Conservation (phyloP, 1,139 yeast species). For the Sugiyamaella xylanicola region DNA sequence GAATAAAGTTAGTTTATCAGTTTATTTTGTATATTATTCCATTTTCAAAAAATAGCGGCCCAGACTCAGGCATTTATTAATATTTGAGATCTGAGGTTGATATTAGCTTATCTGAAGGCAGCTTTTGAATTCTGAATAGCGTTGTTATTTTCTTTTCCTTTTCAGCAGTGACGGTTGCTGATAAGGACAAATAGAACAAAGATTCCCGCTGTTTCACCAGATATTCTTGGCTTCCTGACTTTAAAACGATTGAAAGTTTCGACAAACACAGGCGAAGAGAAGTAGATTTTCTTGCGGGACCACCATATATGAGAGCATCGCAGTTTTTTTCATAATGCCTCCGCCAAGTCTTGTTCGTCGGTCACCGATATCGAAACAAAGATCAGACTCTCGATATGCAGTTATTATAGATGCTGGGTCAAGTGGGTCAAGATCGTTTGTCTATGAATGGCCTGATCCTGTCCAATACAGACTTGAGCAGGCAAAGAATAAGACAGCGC, state of each 20-base stretch:
- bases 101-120: too few relatives aligned
- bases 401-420: constrained; percentile 84
- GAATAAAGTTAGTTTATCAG: neutral
- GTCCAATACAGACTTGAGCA: constrained; percentile 4
- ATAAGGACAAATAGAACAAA: neutral
- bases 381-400: constrained; percentile 47
- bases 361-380: constrained; percentile 4
- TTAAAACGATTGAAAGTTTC: neutral
- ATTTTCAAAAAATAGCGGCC: neutral
- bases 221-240: neutral
- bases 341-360: constrained; percentile 2
- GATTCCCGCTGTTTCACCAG: neutral
- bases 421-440: constrained; percentile 73
- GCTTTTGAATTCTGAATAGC: too few relatives aligned
- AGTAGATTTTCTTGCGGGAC: neutral
- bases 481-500: constrained; percentile 17
- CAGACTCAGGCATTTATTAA: too few relatives aligned
- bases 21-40: neutral
- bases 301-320: neutral
- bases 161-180: too few relatives aligned
- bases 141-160: too few relatives aligned
- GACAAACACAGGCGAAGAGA: neutral
- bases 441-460: constrained; percentile 67
- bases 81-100: too few relatives aligned
- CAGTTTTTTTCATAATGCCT: constrained; percentile 2